A percentile compares a stretch with the other conserved stretches of the same genome.
These are phyloP conservation scores for Phyllosticta paracitricarpa DNA, from an alignment of 2,329 filamentous ascomycete species.

Conservation along the genomic window DNA sequence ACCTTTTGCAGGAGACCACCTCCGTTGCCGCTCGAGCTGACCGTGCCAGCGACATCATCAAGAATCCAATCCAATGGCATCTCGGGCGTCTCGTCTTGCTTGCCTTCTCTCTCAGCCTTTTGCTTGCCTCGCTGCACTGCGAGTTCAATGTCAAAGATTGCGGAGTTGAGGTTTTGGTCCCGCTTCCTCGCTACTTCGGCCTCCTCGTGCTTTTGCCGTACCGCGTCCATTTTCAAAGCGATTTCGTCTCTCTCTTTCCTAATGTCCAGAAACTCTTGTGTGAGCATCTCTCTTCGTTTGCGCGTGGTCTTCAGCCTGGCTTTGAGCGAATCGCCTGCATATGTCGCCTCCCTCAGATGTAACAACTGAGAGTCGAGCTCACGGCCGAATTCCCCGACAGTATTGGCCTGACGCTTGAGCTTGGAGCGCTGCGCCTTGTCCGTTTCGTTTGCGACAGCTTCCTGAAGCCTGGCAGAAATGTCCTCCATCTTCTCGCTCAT, in stretches of 20 bases:
- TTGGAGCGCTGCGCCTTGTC: constrained; percentile 30
- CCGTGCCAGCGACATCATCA: constrained; percentile 18
- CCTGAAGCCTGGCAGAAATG: constrained; percentile 33
- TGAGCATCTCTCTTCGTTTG: constrained; percentile 35
- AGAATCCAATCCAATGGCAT: constrained; percentile 15
- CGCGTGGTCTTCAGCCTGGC: constrained; percentile 36
- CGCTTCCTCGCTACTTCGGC: constrained; percentile 15
- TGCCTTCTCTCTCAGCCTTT: constrained; percentile 19
- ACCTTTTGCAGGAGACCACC: constrained; percentile 24
- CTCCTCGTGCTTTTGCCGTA: constrained; percentile 26
- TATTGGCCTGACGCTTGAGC: constrained; percentile 36
- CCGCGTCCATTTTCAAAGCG: constrained; percentile 40
- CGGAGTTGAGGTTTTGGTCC: constrained; percentile 19
- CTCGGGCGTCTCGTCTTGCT: constrained; percentile 24
- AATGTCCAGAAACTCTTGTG: constrained; percentile 38
- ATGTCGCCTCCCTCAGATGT: constrained; percentile 42
- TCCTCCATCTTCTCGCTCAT: constrained; percentile 41
- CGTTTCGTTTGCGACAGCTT: constrained; percentile 25
- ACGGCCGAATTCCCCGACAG: constrained; percentile 38
- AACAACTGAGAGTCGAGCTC: constrained; percentile 41
- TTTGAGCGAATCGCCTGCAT: constrained; percentile 38
- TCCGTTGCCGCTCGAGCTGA: constrained; percentile 20
- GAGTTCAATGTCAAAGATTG: constrained; percentile 27
- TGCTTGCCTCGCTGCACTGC: constrained; percentile 26
- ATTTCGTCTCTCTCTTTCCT: constrained; percentile 40